Percentiles rank a stretch among this genome's conserved stretches.
phyloP scores from a whole-genome alignment of 371 early-diverging fungal species.

The Cladochytrium tenue region DNA sequence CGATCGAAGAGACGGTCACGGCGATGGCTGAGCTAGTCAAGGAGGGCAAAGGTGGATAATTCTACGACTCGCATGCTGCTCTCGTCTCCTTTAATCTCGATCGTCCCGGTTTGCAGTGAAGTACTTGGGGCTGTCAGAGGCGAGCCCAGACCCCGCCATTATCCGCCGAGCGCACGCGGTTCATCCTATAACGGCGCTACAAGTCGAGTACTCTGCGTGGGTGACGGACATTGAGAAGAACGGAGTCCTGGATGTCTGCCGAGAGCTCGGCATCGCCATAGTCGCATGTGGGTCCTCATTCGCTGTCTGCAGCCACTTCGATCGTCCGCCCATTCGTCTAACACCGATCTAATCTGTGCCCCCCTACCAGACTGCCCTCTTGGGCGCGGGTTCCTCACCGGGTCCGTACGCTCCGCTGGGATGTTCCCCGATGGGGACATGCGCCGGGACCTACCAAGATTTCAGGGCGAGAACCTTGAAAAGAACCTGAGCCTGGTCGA shows the following conservation, averaged over 20 bases:
- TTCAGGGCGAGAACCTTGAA: conserved; percentile 46
- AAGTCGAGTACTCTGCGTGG: conserved; percentile 39
- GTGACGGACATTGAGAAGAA: conserved; percentile 53
- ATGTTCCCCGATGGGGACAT: conserved; percentile 47
- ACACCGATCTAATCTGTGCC: neutral
- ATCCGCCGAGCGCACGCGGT: conserved; percentile 63
- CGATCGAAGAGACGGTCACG: conserved; percentile 45
- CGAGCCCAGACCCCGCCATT: conserved; percentile 40
- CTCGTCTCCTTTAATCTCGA: neutral
- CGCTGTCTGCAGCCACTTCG: neutral
- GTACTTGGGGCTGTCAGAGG: conserved; percentile 64
- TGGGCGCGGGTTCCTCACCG: conserved; percentile 62
- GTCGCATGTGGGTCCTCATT: conserved; percentile 41
- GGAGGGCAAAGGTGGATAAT: conserved; percentile 43
- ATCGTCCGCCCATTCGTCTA: neutral
- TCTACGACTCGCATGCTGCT: neutral
- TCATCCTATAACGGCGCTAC: conserved; percentile 66
- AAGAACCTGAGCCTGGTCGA: conserved; percentile 60
- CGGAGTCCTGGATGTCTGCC: conserved; percentile 51
- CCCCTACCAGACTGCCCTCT: conserved; percentile 29
- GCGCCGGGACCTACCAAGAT: conserved; percentile 51
- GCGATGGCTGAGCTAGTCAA: conserved; percentile 65
- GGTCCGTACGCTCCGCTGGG: conserved; percentile 43
- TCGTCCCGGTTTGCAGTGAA: conserved; percentile 12
- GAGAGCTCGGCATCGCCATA: conserved; percentile 61